These are phyloP conservation scores for Iris pallida DNA, from an alignment of 116 monocot species.

Conservation along the genomic window DNA sequence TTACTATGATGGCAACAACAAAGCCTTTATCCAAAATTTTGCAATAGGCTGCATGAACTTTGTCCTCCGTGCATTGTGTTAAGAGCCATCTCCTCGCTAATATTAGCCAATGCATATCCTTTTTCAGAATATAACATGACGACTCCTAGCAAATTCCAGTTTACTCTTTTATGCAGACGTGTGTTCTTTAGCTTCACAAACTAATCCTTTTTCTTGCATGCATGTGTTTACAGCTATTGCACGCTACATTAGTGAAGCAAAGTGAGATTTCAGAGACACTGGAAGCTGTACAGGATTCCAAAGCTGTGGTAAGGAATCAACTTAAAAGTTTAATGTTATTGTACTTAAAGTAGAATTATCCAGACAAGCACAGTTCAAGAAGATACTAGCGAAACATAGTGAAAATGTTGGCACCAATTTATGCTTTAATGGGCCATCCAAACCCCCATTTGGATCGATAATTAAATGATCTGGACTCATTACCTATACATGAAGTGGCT, in stretches of 20 bases:
- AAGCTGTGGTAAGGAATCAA: slow-evolving; percentile 14
- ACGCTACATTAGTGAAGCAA: slow-evolving; percentile 36
- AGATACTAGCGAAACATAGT: neutral
- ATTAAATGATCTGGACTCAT: neutral
- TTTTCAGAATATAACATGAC: neutral
- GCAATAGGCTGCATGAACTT: too few relatives aligned
- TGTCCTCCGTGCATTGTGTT: too few relatives aligned
- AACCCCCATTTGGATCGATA: too few relatives aligned
- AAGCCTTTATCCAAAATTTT: neutral
- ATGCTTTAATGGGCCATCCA: too few relatives aligned
- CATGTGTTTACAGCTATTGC: slow-evolving; percentile 22
- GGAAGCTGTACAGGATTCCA: slow-evolving; percentile 28
- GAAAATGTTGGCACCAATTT: too few relatives aligned
- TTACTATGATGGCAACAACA: neutral
- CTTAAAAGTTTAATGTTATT: neutral
- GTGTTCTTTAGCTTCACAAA: neutral
- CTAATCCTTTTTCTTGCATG: neutral
- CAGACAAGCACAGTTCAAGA: neutral
- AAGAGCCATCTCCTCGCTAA: too few relatives aligned
- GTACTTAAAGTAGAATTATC: neutral
- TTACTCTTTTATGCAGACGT: neutral
- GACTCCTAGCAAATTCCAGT: too few relatives aligned
- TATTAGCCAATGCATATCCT: neutral
- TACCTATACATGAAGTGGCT: neutral
- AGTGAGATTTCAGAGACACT: slow-evolving; percentile 37